These are phyloP conservation scores for Maudiozyma pseudohumilis DNA, from an alignment of 805 yeast genomes.

Conservation along the genomic window DNA sequence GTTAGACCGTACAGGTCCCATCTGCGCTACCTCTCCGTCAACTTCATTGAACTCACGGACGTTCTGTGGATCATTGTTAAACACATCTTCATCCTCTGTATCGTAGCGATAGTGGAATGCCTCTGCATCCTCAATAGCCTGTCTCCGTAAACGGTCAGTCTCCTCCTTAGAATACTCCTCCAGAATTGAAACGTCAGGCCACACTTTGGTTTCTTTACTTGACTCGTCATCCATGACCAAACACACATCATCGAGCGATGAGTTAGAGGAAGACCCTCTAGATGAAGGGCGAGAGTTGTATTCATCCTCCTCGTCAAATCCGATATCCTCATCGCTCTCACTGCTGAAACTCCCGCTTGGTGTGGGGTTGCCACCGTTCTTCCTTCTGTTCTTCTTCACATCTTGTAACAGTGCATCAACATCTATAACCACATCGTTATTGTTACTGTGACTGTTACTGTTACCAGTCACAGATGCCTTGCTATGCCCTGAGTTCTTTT, in stretches of 20 bases:
- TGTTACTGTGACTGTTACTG: background rate
- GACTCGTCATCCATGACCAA: slow-evolving; percentile 59
- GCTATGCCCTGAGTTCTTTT: background rate
- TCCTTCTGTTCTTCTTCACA: slow-evolving; percentile 13
- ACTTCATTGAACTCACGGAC: slow-evolving; percentile 12
- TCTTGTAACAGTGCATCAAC: slow-evolving; percentile 28
- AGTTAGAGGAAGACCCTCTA: slow-evolving; percentile 38
- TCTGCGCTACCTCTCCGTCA: slow-evolving; percentile 6
- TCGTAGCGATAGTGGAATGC: slow-evolving; percentile 32
- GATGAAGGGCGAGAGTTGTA: slow-evolving; percentile 36
- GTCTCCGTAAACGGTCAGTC: slow-evolving; percentile 36
- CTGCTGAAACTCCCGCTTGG: background rate
- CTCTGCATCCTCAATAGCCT: slow-evolving; percentile 32
- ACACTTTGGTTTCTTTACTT: slow-evolving; percentile 28
- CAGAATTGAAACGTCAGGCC: slow-evolving; percentile 80
- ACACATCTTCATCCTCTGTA: slow-evolving; percentile 20
- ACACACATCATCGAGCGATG: slow-evolving; percentile 88
- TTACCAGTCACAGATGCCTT: background rate
- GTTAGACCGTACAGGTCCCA: background rate
- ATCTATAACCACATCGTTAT: slow-evolving; percentile 26
- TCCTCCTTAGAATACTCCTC: slow-evolving; percentile 74
- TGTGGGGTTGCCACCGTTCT: background rate
- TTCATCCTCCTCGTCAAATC: slow-evolving; percentile 20
- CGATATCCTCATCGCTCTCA: slow-evolving; percentile 2
- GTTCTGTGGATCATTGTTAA: slow-evolving; percentile 1